Evolutionary conservation across 1,284 basidiomycete genomes (phyloP).

Genomic region (Apiotrichum montevideense): DNA sequence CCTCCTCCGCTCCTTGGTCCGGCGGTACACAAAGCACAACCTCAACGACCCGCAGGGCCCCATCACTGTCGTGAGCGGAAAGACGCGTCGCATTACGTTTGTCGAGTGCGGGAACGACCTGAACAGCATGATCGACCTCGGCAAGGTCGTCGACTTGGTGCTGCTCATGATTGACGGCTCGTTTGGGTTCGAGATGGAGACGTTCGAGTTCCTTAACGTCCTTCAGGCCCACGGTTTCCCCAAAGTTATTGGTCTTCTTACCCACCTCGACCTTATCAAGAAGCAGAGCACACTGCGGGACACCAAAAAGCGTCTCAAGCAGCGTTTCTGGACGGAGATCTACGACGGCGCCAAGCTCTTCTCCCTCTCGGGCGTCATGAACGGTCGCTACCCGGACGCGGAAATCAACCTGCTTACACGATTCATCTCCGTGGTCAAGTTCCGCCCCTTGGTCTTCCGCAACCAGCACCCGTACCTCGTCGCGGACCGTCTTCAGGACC

Average conservation of each 20-base stretch:
- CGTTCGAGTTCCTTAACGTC: conserved; percentile 96
- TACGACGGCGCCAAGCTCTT: conserved; percentile 98
- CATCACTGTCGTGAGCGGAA: conserved; percentile 87
- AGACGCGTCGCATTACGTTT: conserved; percentile 87
- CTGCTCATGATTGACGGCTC: conserved; percentile 96
- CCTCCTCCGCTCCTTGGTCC: conserved; percentile 82
- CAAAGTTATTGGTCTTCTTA: conserved; percentile 93
- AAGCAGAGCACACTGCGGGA: conserved; percentile 78
- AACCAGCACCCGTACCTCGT: conserved; percentile 92
- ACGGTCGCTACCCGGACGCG: conserved; percentile 94
- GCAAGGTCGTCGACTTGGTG: conserved; percentile 92
- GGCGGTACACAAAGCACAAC: conserved; percentile 91
- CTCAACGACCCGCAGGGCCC: conserved; percentile 86
- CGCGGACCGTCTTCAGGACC: conserved; percentile 91
- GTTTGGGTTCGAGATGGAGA: conserved; percentile 99
- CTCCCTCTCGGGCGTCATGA: conserved; percentile 94
- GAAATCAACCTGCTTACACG: conserved; percentile 94
- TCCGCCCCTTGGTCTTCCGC: conserved; percentile 91
- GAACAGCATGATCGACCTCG: conserved; percentile 96
- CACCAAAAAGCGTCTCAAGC: conserved; percentile 93
- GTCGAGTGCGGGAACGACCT: conserved; percentile 97
- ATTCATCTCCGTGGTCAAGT: conserved; percentile 98
- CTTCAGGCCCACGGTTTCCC: conserved; percentile 97
- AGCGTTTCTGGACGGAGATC: conserved; percentile 99
- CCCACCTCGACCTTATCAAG: conserved; percentile 96